phyloP scores from a whole-genome alignment of 208 protist species.

The Leishmania turanica region DNA sequence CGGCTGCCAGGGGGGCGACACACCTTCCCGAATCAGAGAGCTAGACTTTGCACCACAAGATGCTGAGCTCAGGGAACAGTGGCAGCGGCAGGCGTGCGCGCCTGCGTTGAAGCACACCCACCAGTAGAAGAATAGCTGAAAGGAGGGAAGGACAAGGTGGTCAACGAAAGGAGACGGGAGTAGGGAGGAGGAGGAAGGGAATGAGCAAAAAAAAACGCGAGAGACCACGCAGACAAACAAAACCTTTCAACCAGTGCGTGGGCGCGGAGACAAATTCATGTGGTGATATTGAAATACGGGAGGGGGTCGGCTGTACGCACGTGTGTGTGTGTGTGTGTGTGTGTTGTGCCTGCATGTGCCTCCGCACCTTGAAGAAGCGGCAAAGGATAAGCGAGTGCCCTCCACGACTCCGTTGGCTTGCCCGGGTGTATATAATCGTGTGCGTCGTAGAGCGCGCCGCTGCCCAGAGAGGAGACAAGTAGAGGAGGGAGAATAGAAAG shows the following conservation, averaged over 20 bases:
- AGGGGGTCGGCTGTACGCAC: neutral
- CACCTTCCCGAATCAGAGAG: neutral
- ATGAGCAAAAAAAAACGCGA: slow-evolving; percentile 7
- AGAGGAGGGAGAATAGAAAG: neutral
- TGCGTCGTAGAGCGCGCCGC: neutral
- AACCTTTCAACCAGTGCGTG: neutral
- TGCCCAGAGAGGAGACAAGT: neutral
- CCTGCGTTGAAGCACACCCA: neutral
- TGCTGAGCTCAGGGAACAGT: neutral
- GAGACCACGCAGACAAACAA: neutral
- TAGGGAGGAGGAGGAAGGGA: neutral
- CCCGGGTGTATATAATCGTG: neutral
- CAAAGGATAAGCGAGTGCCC: neutral
- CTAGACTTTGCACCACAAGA: neutral
- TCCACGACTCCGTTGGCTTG: neutral
- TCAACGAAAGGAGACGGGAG: neutral
- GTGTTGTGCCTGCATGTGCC: neutral
- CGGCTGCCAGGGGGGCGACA: neutral
- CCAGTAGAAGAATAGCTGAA: neutral
- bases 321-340: too few species aligned
- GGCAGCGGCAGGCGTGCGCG: neutral
- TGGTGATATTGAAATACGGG: neutral
- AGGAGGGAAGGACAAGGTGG: neutral
- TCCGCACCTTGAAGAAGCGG: neutral
- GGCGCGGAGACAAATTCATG: neutral